Evolutionary conservation across 2,329 filamentous ascomycete genomes (phyloP), one percentile per base, ranked within the genome.

Genomic region (Dendryphion nanum): DNA sequence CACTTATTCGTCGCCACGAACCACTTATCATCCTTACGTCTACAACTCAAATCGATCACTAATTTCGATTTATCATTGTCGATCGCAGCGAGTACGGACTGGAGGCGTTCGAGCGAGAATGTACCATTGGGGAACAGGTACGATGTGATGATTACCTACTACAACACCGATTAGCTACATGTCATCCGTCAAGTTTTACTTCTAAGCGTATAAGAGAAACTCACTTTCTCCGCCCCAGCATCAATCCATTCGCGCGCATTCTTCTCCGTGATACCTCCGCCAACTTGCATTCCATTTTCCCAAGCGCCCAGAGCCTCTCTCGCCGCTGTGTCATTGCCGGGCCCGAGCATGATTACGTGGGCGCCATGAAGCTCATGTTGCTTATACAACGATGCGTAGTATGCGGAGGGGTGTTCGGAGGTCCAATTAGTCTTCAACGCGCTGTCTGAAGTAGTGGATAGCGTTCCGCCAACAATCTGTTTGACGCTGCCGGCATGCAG

Each of bases 1-100:
- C 93, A 98, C 66, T 95, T 95, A 68, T 98, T 88, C 85, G 95
- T 98, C 38, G 93, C 91, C n/a, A 98, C 93, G 57, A 86, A 89
- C 93, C 93, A 98, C 26, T 73, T 83, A 39, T 83, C 74, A 24
- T 77, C 85, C 43, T 82, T 83, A 41, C 83, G 77, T 35, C 93
- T 82, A 63, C 93, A 98, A 67, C 89, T 95, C 17, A 98, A 78
- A 61, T 98, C 93, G 62, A 98, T 90, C 50, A 98, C 91, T 33
- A 98, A 80, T 67, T 87, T 93, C 33, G 74, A 71, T 61, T 76
- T 88, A 61, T 95, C 84, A 37, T 83, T 82, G 18, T 75, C 84
- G 4, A 98, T 76, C 2, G 83, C 79, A 17, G 73, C 65, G 1
- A 97, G 75, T 5, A 97, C 83, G 19, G 82, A 77, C 51, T 89